Percentiles rank a stretch among this genome's conserved stretches.
Conservation (phyloP, 192 early-diverging fungal genomes). For the Mortierella alpina region DNA sequence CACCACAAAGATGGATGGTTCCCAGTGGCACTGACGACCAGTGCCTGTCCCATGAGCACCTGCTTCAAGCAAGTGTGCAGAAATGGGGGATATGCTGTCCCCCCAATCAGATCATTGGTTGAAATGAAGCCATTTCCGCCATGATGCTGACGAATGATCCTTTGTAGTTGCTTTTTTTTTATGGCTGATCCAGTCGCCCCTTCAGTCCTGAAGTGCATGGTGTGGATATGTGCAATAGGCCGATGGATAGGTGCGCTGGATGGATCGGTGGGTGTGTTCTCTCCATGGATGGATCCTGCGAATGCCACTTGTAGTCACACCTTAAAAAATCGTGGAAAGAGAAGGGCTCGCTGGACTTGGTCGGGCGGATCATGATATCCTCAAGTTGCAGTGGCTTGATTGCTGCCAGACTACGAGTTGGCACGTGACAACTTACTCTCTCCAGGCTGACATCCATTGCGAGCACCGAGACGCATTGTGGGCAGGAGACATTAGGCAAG, state of each 20-base stretch:
- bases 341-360: slow-evolving; percentile 21
- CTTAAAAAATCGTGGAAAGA: slow-evolving; percentile 56
- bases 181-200: too few species aligned
- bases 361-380: too few species aligned
- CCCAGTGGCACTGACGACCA: too few species aligned
- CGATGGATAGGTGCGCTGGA: slow-evolving; percentile 29
- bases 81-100: background rate
- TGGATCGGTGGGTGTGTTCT: slow-evolving; percentile 8
- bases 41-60: too few species aligned
- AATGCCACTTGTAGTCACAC: slow-evolving; percentile 34
- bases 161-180: background rate
- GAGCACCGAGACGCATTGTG: too few species aligned
- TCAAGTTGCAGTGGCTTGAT: too few species aligned
- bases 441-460: too few species aligned
- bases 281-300: slow-evolving; percentile 23
- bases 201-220: background rate
- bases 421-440: too few species aligned
- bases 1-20: too few species aligned
- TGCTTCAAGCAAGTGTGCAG: too few species aligned
- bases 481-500: too few species aligned
- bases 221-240: background rate
- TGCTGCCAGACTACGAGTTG: too few species aligned
- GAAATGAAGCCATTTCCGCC: background rate
- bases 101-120: background rate
- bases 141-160: background rate